Evolutionary conservation across 1,284 basidiomycete species (phyloP).

Genomic region (Kalmanozyma brasiliensis): DNA sequence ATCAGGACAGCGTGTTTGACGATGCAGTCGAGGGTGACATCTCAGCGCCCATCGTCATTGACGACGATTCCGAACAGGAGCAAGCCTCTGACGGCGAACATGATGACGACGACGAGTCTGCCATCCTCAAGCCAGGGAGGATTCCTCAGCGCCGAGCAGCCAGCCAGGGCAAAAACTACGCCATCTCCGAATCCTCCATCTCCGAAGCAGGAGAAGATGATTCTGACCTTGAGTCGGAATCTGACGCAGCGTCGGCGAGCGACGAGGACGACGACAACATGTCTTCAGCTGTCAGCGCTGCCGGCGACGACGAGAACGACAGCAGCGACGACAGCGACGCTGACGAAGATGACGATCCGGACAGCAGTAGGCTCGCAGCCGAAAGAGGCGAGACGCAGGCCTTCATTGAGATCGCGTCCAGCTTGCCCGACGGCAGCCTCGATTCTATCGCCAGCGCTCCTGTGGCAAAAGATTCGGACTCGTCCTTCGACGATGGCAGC

Average conservation of each 20-base stretch:
- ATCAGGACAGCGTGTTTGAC: slow-evolving; percentile 29
- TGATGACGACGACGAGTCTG: slow-evolving; percentile 15
- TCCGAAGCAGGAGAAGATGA: slow-evolving; percentile 14
- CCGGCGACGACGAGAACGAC: slow-evolving; percentile 24
- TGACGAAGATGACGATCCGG: slow-evolving; percentile 2
- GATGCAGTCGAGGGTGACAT: slow-evolving; percentile 42
- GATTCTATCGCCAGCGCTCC: slow-evolving; percentile 22
- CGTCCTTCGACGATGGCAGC: slow-evolving; percentile 19
- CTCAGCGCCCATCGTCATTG: slow-evolving; percentile 14
- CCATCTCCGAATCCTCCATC: slow-evolving; percentile 10
- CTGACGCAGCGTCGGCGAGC: slow-evolving; percentile 4
- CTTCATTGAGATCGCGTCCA: slow-evolving; percentile 14
- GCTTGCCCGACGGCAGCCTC: slow-evolving; percentile 19
- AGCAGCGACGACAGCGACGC: slow-evolving; percentile 13
- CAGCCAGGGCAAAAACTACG: slow-evolving; percentile 7
- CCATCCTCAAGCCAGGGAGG: slow-evolving; percentile 25
- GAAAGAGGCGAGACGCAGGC: slow-evolving; percentile 8
- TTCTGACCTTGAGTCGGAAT: slow-evolving; percentile 2
- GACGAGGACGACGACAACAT: slow-evolving; percentile 24
- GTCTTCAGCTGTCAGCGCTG: slow-evolving; percentile 23
- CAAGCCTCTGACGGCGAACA: slow-evolving; percentile 1
- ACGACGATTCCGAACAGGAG: slow-evolving; percentile 15
- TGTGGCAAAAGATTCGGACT: slow-evolving; percentile 24
- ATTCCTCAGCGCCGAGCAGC: slow-evolving; percentile 1
- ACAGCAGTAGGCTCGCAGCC: slow-evolving; percentile 3